A percentile compares a stretch with the other conserved stretches of the same genome.
Conservation (phyloP, 2,329 filamentous ascomycete genomes). For the Ophiostoma sp. region DNA sequence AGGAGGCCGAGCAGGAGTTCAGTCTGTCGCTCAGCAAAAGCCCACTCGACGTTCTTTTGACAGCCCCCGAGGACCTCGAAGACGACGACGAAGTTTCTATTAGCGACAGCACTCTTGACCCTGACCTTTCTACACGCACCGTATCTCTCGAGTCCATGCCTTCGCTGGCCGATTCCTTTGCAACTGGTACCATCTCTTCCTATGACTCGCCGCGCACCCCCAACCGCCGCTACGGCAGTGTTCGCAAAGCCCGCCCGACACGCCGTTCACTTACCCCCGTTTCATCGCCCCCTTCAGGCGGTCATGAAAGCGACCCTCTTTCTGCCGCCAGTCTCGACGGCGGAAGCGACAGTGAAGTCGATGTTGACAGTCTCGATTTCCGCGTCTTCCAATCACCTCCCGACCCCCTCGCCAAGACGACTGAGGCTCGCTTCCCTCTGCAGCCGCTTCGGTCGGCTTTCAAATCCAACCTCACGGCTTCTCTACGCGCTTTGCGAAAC, state of each 20-base stretch:
- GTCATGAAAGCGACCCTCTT: slow-evolving; percentile 54
- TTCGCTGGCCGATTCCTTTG: slow-evolving; percentile 57
- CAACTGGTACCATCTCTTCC: slow-evolving; percentile 52
- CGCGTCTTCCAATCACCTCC: slow-evolving; percentile 46
- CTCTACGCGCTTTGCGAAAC: slow-evolving; percentile 62
- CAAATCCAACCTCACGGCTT: slow-evolving; percentile 69
- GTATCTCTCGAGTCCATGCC: slow-evolving; percentile 63
- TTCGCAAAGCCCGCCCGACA: slow-evolving; percentile 45
- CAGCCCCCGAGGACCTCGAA: slow-evolving; percentile 58
- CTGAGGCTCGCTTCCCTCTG: slow-evolving; percentile 35
- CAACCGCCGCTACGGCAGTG: slow-evolving; percentile 36
- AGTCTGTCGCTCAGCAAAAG: slow-evolving; percentile 55
- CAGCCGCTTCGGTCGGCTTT: slow-evolving; percentile 59
- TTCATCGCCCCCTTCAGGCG: slow-evolving; percentile 50
- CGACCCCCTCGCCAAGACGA: slow-evolving; percentile 22
- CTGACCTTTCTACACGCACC: slow-evolving; percentile 55
- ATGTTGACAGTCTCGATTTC: slow-evolving; percentile 51
- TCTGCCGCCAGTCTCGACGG: slow-evolving; percentile 42
- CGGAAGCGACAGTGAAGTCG: slow-evolving; percentile 37
- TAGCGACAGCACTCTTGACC: slow-evolving; percentile 56
- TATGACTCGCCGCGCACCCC: slow-evolving; percentile 51
- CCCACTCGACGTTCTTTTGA: slow-evolving; percentile 60
- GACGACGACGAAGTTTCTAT: slow-evolving; percentile 48
- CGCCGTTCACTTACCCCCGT: slow-evolving; percentile 57
- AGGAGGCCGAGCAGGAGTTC: slow-evolving; percentile 59